Evolutionary conservation across 495 filamentous ascomycete genomes (phyloP).

Genomic region (Pseudoneurospora amorphoporcata): DNA sequence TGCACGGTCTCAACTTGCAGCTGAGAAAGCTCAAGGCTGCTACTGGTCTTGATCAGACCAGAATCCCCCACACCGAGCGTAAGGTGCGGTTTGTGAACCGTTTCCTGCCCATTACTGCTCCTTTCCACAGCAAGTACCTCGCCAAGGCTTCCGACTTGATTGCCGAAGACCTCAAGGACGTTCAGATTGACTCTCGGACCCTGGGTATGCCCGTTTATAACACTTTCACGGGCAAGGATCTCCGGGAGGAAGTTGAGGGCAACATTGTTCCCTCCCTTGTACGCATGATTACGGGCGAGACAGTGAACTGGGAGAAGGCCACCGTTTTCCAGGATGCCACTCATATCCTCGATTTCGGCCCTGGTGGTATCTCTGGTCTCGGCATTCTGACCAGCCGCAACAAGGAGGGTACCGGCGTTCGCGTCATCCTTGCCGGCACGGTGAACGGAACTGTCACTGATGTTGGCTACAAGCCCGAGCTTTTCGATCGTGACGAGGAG

Average conservation of each 20-base stretch:
- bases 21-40: slow-evolving; percentile 93
- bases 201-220: slow-evolving; percentile 78
- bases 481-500: slow-evolving; percentile 90
- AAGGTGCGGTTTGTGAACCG: slow-evolving; percentile 95
- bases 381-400: slow-evolving; percentile 96
- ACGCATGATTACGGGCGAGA: slow-evolving; percentile 85
- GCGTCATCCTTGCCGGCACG: slow-evolving; percentile 84
- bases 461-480: slow-evolving; percentile 91
- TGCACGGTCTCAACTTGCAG: slow-evolving; percentile 90
- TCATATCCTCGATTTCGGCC: slow-evolving; percentile 92
- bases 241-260: slow-evolving; percentile 50
- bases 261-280: slow-evolving; percentile 72
- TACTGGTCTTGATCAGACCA: slow-evolving; percentile 90
- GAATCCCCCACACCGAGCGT: slow-evolving; percentile 85
- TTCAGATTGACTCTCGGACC: slow-evolving; percentile 56
- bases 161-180: slow-evolving; percentile 73
- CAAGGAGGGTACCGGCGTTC: slow-evolving; percentile 95
- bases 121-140: slow-evolving; percentile 95
- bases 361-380: slow-evolving; percentile 89
- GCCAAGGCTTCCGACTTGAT: slow-evolving; percentile 67
- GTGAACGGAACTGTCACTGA: slow-evolving; percentile 83
- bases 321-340: slow-evolving; percentile 82
- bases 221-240: slow-evolving; percentile 75
- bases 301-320: slow-evolving; percentile 90
- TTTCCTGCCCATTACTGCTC: slow-evolving; percentile 93